Conservation (phyloP, 2,329 filamentous ascomycete species). For the Neopestalotiopsis rosae region DNA sequence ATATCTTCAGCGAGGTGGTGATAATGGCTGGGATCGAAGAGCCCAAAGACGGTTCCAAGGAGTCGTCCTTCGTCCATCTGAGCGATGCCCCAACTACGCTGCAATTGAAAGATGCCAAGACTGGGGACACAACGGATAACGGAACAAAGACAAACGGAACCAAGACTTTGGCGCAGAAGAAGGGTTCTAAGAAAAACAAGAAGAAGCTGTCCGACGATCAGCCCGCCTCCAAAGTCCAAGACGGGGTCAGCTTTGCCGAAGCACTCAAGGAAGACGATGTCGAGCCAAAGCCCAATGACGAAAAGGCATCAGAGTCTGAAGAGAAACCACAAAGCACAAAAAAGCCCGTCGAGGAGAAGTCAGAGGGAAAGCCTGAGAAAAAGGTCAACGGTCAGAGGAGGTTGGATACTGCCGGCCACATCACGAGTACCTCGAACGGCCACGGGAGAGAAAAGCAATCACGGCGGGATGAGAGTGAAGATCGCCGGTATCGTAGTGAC, state of each 20-base stretch:
- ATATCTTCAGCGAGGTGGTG: not conserved
- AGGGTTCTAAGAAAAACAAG: not conserved
- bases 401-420: not conserved
- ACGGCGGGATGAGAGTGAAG: constrained; percentile 15
- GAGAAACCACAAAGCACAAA: not conserved
- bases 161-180: constrained; percentile 8
- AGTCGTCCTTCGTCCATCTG: constrained; percentile 20
- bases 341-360: not conserved
- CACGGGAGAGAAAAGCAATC: not conserved
- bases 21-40: not conserved
- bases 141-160: constrained; percentile 4
- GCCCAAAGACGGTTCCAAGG: constrained; percentile 10
- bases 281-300: not conserved
- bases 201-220: constrained; percentile 14
- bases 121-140: not conserved
- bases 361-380: not conserved
- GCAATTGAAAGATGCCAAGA: not conserved
- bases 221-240: constrained; percentile 12
- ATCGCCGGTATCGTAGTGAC: constrained; percentile 22
- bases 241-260: constrained; percentile 18
- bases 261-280: constrained; percentile 17
- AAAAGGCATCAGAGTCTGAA: not conserved
- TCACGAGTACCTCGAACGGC: constrained; percentile 2
- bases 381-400: not conserved
- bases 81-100: constrained; percentile 20